These are phyloP conservation scores for Aquilaria sinensis DNA, from an alignment of 345 rosid genomes.

Conservation along the genomic window DNA sequence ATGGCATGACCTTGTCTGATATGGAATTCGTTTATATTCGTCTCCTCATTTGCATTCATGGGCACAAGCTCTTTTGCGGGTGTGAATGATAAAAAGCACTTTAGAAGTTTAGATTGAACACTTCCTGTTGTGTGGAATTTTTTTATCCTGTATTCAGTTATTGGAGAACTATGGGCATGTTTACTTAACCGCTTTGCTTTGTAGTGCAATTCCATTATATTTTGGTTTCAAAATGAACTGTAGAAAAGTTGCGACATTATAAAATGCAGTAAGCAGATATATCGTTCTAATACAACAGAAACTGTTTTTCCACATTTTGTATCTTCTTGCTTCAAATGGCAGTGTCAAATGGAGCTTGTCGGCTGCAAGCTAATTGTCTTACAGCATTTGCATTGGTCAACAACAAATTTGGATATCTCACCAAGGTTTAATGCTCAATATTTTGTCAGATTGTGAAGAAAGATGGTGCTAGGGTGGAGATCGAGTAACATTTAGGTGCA, in stretches of 20 bases:
- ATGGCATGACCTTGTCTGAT: background rate
- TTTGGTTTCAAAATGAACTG: too few species aligned
- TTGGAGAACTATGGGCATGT: too few species aligned
- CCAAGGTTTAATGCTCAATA: background rate
- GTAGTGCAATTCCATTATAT: too few species aligned
- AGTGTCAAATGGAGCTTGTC: too few species aligned
- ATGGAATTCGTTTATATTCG: background rate
- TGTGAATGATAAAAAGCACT: too few species aligned
- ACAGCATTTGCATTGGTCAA: background rate
- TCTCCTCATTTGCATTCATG: background rate
- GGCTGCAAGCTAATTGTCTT: background rate
- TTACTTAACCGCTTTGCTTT: too few species aligned
- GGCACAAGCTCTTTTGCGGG: too few species aligned
- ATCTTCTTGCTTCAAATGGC: background rate
- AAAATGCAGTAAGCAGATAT: background rate
- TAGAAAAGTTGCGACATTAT: too few species aligned
- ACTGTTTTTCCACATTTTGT: background rate
- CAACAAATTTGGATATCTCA: constrained; percentile 5
- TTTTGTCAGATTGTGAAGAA: constrained; percentile 54
- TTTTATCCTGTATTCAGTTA: background rate
- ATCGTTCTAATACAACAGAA: background rate
- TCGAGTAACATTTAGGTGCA: constrained; percentile 17
- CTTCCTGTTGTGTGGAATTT: background rate
- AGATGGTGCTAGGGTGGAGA: constrained; percentile 32
- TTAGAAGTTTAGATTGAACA: background rate